Conservation (phyloP, 2,329 filamentous ascomycete genomes). For the Drechmeria coniospora region DNA sequence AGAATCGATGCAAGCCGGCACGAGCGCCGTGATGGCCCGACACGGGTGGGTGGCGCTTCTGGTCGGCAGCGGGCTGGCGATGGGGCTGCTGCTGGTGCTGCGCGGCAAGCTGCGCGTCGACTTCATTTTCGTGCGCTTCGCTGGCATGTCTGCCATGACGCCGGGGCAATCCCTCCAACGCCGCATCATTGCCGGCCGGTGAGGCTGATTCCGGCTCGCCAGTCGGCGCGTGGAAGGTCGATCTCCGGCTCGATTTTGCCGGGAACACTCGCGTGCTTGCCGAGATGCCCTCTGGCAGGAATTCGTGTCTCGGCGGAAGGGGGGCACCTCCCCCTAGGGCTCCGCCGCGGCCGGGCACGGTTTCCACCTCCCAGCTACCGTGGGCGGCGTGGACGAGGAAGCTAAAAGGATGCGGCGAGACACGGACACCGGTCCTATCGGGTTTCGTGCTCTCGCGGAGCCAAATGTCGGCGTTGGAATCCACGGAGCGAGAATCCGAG, state of each 20-base stretch:
- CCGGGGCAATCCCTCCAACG: slow-evolving; percentile 1
- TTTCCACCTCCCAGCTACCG: slow-evolving; percentile 30
- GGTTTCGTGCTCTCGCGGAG: slow-evolving; percentile 36
- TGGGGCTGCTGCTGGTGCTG: slow-evolving; percentile 8
- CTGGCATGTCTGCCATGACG: slow-evolving; percentile 13
- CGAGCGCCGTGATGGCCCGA: slow-evolving; percentile 26
- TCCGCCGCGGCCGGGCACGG: slow-evolving; percentile 25
- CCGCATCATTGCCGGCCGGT: slow-evolving; percentile 1
- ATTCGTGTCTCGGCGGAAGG: slow-evolving; percentile 18
- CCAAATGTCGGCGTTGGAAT: slow-evolving; percentile 42
- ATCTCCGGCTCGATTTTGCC: slow-evolving; percentile 34
- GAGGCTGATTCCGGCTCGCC: no score
- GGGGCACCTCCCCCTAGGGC: slow-evolving; percentile 9
- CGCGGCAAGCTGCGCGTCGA: slow-evolving; percentile 10
- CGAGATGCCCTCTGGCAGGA: slow-evolving; percentile 30
- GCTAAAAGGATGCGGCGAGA: slow-evolving; percentile 38
- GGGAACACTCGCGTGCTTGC: slow-evolving; percentile 23
- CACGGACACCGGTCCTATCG: slow-evolving; percentile 10
- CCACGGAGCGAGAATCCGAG: slow-evolving; percentile 25
- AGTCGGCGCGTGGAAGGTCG: slow-evolving; percentile 35
- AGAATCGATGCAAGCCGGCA: slow-evolving; percentile 32
- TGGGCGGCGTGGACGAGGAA: slow-evolving; percentile 27
- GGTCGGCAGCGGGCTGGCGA: slow-evolving; percentile 10
- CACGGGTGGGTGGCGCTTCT: slow-evolving; percentile 34
- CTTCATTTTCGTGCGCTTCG: slow-evolving; percentile 14